Percentiles rank a stretch among this genome's conserved stretches.
Conservation (phyloP, 1,284 basidiomycete genomes). For the Porodaedalea pini region DNA sequence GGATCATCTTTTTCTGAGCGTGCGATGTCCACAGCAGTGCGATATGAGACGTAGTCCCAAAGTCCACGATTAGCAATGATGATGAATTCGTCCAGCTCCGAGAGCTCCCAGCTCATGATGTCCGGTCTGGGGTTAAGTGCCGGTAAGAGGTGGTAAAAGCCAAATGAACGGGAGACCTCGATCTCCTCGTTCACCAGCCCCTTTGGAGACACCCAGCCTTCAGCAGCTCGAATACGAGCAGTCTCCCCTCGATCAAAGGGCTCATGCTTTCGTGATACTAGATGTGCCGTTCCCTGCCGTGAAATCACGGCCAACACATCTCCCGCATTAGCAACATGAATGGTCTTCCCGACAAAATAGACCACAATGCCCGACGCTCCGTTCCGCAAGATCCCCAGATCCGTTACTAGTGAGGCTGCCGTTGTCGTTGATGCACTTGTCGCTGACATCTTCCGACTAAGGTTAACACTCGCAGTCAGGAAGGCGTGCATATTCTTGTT, state of each 20-base stretch:
- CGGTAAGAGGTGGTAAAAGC: slow-evolving; percentile 89
- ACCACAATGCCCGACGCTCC: slow-evolving; percentile 87
- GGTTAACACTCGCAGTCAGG: slow-evolving; percentile 42
- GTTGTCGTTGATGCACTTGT: slow-evolving; percentile 48
- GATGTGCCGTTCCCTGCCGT: slow-evolving; percentile 71
- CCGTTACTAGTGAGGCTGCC: slow-evolving; percentile 28
- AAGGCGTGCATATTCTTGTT: slow-evolving; percentile 77
- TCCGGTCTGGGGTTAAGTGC: slow-evolving; percentile 90
- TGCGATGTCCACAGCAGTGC: slow-evolving; percentile 96
- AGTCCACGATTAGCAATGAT: slow-evolving; percentile 92
- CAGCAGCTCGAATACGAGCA: slow-evolving; percentile 82
- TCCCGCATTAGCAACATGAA: slow-evolving; percentile 91
- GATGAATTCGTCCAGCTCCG: slow-evolving; percentile 92
- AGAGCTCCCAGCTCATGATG: slow-evolving; percentile 67
- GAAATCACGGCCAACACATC: slow-evolving; percentile 90
- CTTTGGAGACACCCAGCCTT: slow-evolving; percentile 95
- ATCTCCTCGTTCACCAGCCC: slow-evolving; percentile 92
- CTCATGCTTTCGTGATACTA: slow-evolving; percentile 83
- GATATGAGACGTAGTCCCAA: slow-evolving; percentile 94
- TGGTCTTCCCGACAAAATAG: slow-evolving; percentile 77
- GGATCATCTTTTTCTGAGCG: slow-evolving; percentile 83
- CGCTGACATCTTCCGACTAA: slow-evolving; percentile 66
- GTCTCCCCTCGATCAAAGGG: slow-evolving; percentile 89
- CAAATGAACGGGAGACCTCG: slow-evolving; percentile 90
- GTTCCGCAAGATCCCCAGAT: slow-evolving; percentile 52